Base-by-base conservation (phyloP, 2,329 filamentous ascomycete species). In the Rhynchosporium graminicola region DNA sequence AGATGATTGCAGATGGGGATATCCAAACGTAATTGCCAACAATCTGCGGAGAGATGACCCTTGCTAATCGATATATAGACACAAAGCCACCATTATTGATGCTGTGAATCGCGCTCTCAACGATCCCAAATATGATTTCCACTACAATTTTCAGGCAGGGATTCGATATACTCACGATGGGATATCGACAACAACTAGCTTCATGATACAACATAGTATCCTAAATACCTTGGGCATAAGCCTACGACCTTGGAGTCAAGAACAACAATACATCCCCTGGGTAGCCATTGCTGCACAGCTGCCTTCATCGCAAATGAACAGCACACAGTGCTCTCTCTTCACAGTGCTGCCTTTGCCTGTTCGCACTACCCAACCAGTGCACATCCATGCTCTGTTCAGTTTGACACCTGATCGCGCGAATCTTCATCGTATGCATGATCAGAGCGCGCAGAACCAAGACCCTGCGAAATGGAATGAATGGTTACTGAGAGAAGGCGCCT, bases 331-430 rank as follows among this genome's bases (percentile, higher is more conserved):
- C 26, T 68, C 67, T 2, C 64, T 76, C 6, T 76, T 74, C 57
- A 72, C 69, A 3, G 73, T 72, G 2, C 61, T 76, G n/a, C 74
- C 72, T 9, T 61, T 76, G 20, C 72, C 71, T 7, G 69, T 75
- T 33, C 31, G 52, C n/a, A 72, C 67, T 3, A 63, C 69, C 5
- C 75, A 76, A 40, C 74, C 74, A n/a, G 68, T 73, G 8, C 72
- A 74, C 51, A 72, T 76, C 9, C 74, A 76, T 58, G 74, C 73
- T 4, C 61, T 74, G 26, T 76, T 76, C 52, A 70, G 70, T 13
- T 68, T 76, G 31, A 70, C 73, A 0, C 72, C 74, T 0, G 74
- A 76, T 60, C 70, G 75, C 29, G 69, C 70, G 3, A 70, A 68
- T 33, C 60, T 76, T 20, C 68, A 73, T 59, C 66, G 62, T 10